Base-by-base conservation (phyloP, 495 filamentous ascomycete species). In the Clavariopsis aquatica region DNA sequence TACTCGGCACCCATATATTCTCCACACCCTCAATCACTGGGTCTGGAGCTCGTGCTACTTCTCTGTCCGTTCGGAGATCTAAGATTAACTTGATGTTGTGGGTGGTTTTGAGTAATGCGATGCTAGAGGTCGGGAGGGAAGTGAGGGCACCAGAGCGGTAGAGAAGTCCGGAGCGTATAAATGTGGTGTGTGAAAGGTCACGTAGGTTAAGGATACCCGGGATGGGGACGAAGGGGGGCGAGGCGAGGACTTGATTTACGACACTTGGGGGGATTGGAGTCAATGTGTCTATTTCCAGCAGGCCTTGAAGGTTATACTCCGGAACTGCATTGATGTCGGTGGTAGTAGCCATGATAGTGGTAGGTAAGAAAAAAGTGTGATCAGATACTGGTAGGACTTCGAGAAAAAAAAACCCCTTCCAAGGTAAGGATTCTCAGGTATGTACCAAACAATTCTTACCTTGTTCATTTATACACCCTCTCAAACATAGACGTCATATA, bases 81-180 rank as follows among this genome's bases (percentile, higher is more conserved):
- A 83, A 90, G 41, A 90, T 80, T 29, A 81, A 78, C 17, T 76
- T 80, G 65, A 91, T 83, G 6, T 81, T 79, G 10, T 91, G 73
- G 5, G 70, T 64, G 7, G 71, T 60, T n/a, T 74, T 73, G 41
- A 92, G 76, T 15, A 75, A 74, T 2, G 66, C 57, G 2, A 83
- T 81, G 7, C 86, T 86, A 19, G 80, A 76, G 6, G 80, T 78
- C 36, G 87, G 74, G 26, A 75, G 61, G 24, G 78, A 80, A 13
- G 31, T 13, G 9, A 83, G 85, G 22, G 84, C 83, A 1, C 83
- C 86, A 13, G 82, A 81, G 53, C 87, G 81, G 65, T 81, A 88
- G 52, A 89, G 68, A 10, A 86, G 28, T 20, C 76, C 75, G 49
- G 74, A 75, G 26, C 80, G 75, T 57, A 87, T 68, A 12, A 59